These are phyloP conservation scores for Bipolaris sorokiniana DNA, from an alignment of 2,329 filamentous ascomycete genomes.

Conservation along the genomic window DNA sequence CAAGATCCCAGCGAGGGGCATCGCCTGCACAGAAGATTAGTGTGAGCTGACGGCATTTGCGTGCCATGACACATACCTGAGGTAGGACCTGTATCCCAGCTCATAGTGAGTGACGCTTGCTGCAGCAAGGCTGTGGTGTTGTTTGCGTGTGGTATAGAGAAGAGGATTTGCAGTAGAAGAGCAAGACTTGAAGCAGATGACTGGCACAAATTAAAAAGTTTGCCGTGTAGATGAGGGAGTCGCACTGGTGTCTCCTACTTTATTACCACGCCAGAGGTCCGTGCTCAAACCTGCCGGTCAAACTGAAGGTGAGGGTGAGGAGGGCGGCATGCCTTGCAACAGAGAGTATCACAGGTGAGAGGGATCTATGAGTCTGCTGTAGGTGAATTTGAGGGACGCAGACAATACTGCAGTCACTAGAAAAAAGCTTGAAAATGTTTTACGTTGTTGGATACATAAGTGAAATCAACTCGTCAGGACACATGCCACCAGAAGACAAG, in stretches of 20 bases:
- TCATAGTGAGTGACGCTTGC: conserved; percentile 21
- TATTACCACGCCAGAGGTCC: background rate
- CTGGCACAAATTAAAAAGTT: background rate
- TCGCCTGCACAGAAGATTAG: conserved; percentile 21
- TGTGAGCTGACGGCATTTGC: conserved; percentile 6
- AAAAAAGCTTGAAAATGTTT: background rate
- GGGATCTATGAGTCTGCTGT: background rate
- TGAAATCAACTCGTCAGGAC: conserved; percentile 11
- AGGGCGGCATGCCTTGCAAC: background rate
- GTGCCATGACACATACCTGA: conserved; percentile 6
- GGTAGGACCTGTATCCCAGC: conserved; percentile 29
- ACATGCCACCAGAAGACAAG: background rate
- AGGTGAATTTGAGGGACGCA: background rate
- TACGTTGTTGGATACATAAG: conserved; percentile 10
- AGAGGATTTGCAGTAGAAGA: background rate
- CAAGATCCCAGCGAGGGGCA: conserved; percentile 16
- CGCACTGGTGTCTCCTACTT: conserved; percentile 1
- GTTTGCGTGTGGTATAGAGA: background rate
- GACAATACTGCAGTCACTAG: background rate
- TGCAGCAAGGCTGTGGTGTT: background rate
- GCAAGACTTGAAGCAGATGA: background rate
- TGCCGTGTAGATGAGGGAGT: background rate
- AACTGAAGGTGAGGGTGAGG: conserved; percentile 14
- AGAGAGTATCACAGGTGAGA: background rate
- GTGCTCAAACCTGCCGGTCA: conserved; percentile 3